Evolutionary conservation across 1,284 basidiomycete genomes (phyloP).

Genomic region (Neolentinus lepideus): DNA sequence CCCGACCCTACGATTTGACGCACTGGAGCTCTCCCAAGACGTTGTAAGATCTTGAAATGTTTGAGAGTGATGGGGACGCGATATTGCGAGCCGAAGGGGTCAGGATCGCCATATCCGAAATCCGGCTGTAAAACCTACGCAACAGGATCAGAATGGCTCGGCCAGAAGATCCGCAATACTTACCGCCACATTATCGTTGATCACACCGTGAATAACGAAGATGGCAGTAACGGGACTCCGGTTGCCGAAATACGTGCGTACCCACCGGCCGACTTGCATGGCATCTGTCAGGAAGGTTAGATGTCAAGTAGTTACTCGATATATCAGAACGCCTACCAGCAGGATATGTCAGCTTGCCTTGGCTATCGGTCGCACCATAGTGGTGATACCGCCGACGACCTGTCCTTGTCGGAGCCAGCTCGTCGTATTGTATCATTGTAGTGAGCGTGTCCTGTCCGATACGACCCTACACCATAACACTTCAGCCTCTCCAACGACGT

Average conservation of each 20-base stretch:
- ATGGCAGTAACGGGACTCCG: constrained; percentile 52
- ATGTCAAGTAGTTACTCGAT: not conserved
- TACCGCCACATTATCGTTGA: constrained; percentile 54
- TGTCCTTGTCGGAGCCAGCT: constrained; percentile 47
- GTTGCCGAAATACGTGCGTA: constrained; percentile 44
- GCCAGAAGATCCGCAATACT: constrained; percentile 12
- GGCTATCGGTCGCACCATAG: constrained; percentile 31
- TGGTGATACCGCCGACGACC: constrained; percentile 46
- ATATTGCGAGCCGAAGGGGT: not conserved
- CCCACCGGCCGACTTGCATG: constrained; percentile 50
- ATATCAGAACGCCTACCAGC: constrained; percentile 28
- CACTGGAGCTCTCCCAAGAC: constrained; percentile 51
- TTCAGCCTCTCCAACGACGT: constrained; percentile 7
- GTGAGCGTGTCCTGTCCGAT: constrained; percentile 63
- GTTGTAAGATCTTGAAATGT: constrained; percentile 66
- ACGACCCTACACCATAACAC: constrained; percentile 32
- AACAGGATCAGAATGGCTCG: not conserved
- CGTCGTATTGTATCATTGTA: constrained; percentile 64
- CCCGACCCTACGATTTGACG: constrained; percentile 16
- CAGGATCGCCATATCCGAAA: constrained; percentile 14
- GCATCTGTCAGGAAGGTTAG: constrained; percentile 33
- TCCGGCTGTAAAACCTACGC: constrained; percentile 41
- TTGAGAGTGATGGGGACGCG: constrained; percentile 62
- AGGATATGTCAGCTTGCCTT: constrained; percentile 46
- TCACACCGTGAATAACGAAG: constrained; percentile 62